Evolutionary conservation across 2,329 filamentous ascomycete genomes (phyloP).

Genomic region (Talaromyces sp.): DNA sequence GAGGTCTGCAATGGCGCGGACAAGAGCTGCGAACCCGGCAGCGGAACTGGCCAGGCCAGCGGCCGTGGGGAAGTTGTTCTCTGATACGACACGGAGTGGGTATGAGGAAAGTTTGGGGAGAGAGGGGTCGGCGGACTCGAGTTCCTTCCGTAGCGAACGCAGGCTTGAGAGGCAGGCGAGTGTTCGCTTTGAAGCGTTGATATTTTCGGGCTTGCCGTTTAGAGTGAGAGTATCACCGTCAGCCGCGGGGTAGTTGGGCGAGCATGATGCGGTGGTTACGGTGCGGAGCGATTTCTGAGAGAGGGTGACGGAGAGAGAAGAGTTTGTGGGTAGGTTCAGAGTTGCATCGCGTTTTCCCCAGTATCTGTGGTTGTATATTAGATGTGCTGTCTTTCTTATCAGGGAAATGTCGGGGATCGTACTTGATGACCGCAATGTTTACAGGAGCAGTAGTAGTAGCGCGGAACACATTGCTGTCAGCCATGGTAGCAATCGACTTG

Average conservation of each 20-base stretch:
- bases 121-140: conserved; percentile 69
- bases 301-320: conserved; percentile 92
- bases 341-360: conserved; percentile 96
- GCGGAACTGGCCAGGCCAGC: conserved; percentile 71
- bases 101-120: conserved; percentile 78
- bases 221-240: conserved; percentile 67
- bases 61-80: conserved; percentile 99
- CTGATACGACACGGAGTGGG: conserved; percentile 81
- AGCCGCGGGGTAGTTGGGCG: conserved; percentile 61
- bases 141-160: conserved; percentile 67
- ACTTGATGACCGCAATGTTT: conserved; percentile 99
- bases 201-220: conserved; percentile 78
- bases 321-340: conserved; percentile 96
- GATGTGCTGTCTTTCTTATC: not conserved
- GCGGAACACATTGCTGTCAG: conserved; percentile 64
- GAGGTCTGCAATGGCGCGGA: conserved; percentile 82
- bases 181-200: conserved; percentile 76
- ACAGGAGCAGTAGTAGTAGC: conserved; percentile 95
- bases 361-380: conserved; percentile 53
- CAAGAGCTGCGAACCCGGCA: conserved; percentile 64
- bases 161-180: conserved; percentile 91
- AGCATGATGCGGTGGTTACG: conserved; percentile 92
- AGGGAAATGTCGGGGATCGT: conserved; percentile 25
- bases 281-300: conserved; percentile 91
- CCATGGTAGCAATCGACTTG: conserved; percentile 25